Evolutionary conservation across 768 basidiomycete species (phyloP).

Genomic region (Lentinula raphanica): DNA sequence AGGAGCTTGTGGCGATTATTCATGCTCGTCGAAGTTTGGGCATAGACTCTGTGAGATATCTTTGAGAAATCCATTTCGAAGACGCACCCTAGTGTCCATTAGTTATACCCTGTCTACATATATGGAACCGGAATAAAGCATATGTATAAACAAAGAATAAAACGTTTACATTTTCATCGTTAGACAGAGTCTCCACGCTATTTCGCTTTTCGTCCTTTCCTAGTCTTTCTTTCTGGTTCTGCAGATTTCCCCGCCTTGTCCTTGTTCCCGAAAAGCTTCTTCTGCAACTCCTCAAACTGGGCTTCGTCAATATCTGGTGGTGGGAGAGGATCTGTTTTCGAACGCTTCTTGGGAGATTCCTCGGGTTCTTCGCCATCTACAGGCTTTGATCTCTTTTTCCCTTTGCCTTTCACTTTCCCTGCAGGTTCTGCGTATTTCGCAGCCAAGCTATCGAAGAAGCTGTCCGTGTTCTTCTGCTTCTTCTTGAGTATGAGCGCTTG

Average conservation of each 20-base stretch:
- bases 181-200: slow-evolving; percentile 9
- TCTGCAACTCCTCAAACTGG: slow-evolving; percentile 57
- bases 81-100: not conserved
- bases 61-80: slow-evolving; percentile 32
- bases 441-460: slow-evolving; percentile 72
- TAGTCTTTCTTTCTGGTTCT: slow-evolving; percentile 22
- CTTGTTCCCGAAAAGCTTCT: slow-evolving; percentile 47
- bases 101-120: not conserved
- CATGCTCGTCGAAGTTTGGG: slow-evolving; percentile 80
- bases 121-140: not conserved
- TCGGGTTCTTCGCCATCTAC: slow-evolving; percentile 33
- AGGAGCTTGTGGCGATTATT: slow-evolving; percentile 83
- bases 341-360: slow-evolving; percentile 47
- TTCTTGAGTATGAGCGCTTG: slow-evolving; percentile 80
- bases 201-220: slow-evolving; percentile 31
- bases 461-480: slow-evolving; percentile 57
- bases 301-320: slow-evolving; percentile 62
- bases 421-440: slow-evolving; percentile 63
- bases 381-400: slow-evolving; percentile 49
- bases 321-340: slow-evolving; percentile 30
- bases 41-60: slow-evolving; percentile 74
- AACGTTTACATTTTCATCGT: not conserved
- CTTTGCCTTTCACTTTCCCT: slow-evolving; percentile 37
- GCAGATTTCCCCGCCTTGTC: slow-evolving; percentile 32
- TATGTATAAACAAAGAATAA: slow-evolving; percentile 5